Evolutionary conservation across 306 rosid genomes (phyloP).

Genomic region (Pachyrhizus erosus): DNA sequence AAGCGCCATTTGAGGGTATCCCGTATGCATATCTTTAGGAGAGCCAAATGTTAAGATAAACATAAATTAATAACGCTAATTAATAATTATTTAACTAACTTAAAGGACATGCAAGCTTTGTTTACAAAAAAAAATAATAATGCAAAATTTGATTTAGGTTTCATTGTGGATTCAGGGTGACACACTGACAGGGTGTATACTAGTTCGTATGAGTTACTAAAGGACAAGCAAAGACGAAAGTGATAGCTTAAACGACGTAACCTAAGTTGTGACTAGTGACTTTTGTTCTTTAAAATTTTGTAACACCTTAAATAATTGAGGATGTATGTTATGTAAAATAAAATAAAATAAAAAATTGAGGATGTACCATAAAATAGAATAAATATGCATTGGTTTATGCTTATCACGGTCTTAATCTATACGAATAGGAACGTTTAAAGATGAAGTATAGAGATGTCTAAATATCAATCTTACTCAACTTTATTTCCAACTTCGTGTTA

Average conservation of each 20-base stretch:
- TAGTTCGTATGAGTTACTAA: background rate
- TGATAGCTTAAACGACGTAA: no score
- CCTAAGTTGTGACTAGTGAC: background rate
- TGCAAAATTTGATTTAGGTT: background rate
- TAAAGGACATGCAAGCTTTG: background rate
- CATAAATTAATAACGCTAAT: background rate
- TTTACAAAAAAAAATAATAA: no score
- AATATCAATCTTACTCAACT: background rate
- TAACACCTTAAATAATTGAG: background rate
- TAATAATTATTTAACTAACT: background rate
- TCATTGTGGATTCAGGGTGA: background rate
- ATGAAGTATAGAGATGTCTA: background rate
- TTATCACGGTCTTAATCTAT: background rate
- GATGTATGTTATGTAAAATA: no score
- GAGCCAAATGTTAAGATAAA: background rate
- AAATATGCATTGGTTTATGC: background rate
- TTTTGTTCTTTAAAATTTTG: background rate
- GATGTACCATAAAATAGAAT: background rate
- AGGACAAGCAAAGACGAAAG: background rate
- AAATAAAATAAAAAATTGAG: no score
- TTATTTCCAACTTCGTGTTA: background rate
- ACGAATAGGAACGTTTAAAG: background rate
- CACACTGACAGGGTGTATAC: background rate
- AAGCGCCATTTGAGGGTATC: no score
- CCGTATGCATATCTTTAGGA: background rate